Evolutionary conservation across 192 early-diverging fungal genomes (phyloP), one percentile per base, ranked within the genome.

Genomic region (Gamsiella multidivaricata): DNA sequence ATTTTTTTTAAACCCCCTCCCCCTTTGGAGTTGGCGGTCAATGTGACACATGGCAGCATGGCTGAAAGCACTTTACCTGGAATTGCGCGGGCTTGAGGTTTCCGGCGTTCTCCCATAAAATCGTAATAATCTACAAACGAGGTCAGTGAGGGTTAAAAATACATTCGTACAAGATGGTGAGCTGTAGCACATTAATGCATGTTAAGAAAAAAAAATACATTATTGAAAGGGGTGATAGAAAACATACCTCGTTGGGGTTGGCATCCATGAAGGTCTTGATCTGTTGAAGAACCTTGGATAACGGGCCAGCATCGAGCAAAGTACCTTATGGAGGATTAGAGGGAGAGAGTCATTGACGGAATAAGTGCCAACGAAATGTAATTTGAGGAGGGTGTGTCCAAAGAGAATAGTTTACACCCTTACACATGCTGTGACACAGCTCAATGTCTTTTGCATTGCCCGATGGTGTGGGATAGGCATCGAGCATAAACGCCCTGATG

Each of bases 401-500:
- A 39, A 9, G 37, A 5, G 7, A 5, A 9, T 39, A 9, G 37
- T 12, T 5, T 15, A 18, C 59, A 43, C 26, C 22, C 29, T 18
- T 49, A 51, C 14, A 15, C 43, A 34, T 50, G n/a, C n/a, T 73
- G 70, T 93, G 92, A 74, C 93, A 94, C 39, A 94, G 83, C 45
- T 86, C 62, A 62, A 90, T 80, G 54, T 62, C 59, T 15, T 70
- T 67, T 3, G 69, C 10, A 32, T 61, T 64, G 52, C 72, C 47
- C 12, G 69, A 55, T n/a, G 76, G 53, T 12, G 65, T 43, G 50
- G 57, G 56, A 15, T 69, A 73, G 64, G 80, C 81, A 54, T 91
- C 92, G 20, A 95, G 80, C 85, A 91, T 91, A 49, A 95, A 86
- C 3, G 80, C 89, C 11, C 94, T 82, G 33, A 95, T 80, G 20